Conservation (phyloP, 1,284 basidiomycete species). For the Quambalaria eucalypti region DNA sequence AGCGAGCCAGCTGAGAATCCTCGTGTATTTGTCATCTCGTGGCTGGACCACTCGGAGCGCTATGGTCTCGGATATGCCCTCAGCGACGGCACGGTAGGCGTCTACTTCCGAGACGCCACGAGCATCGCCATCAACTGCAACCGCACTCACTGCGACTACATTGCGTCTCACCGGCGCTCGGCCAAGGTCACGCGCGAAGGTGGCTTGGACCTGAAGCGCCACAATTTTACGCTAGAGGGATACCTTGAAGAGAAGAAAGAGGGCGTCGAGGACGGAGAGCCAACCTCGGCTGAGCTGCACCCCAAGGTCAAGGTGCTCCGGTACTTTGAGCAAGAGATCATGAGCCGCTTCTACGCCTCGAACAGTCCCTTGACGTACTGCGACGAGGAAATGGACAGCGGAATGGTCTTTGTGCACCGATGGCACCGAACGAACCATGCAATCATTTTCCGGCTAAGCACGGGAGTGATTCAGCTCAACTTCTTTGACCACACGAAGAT, state of each 20-base stretch:
- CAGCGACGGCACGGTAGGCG: conserved; percentile 85
- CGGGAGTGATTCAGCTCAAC: conserved; percentile 94
- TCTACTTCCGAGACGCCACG: conserved; percentile 92
- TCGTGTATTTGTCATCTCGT: conserved; percentile 82
- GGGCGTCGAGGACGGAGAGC: conserved; percentile 26
- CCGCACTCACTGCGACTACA: conserved; percentile 11
- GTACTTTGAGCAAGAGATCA: conserved; percentile 7
- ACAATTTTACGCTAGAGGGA: conserved; percentile 22
- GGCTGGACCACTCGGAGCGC: conserved; percentile 97
- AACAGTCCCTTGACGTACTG: conserved; percentile 79
- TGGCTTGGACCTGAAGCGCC: conserved; percentile 25
- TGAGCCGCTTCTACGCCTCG: conserved; percentile 40
- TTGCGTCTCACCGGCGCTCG: conserved; percentile 1
- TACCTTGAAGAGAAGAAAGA: conserved; percentile 2
- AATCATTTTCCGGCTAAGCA: conserved; percentile 89
- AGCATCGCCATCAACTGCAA: conserved; percentile 58
- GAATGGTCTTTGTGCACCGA: conserved; percentile 90
- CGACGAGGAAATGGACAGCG: conserved; percentile 61
- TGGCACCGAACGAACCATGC: conserved; percentile 93
- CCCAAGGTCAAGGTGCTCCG: conserved; percentile 24
- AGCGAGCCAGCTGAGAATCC: conserved; percentile 52
- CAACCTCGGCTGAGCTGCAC: conserved; percentile 20
- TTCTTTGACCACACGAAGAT: conserved; percentile 96
- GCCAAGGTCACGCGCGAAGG: not conserved
- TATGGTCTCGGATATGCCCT: conserved; percentile 97